These are phyloP conservation scores for Oligophagozyma castellii DNA, from an alignment of 1,139 yeast species.

Conservation along the genomic window DNA sequence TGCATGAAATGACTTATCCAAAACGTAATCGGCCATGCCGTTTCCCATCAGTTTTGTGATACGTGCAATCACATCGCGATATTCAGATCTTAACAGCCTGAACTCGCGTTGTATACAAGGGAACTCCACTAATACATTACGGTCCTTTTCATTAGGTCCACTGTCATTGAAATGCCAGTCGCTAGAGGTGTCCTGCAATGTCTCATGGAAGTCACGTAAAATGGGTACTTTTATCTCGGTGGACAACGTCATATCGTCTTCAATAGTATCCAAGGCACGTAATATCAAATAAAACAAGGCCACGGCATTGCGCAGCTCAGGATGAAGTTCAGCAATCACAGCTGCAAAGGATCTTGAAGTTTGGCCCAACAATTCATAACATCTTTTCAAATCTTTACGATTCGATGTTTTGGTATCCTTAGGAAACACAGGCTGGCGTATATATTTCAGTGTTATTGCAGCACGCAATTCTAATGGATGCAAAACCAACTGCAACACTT, in stretches of 20 bases:
- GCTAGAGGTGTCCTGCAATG: constrained; percentile 33
- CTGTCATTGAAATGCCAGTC: constrained; percentile 77
- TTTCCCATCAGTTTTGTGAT: constrained; percentile 82
- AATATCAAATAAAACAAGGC: constrained; percentile 75
- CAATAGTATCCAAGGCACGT: constrained; percentile 90
- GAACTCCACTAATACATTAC: constrained; percentile 66
- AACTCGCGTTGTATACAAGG: constrained; percentile 55
- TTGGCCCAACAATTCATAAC: constrained; percentile 50
- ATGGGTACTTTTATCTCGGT: constrained; percentile 61
- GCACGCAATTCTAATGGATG: constrained; percentile 70
- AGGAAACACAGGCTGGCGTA: constrained; percentile 45
- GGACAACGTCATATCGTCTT: constrained; percentile 86
- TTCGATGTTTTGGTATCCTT: constrained; percentile 24
- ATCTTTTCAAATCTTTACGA: constrained; percentile 39
- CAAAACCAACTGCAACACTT: constrained; percentile 41
- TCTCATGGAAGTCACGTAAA: constrained; percentile 52
- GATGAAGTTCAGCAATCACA: constrained; percentile 82
- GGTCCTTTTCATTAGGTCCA: constrained; percentile 68
- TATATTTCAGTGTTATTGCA: constrained; percentile 43
- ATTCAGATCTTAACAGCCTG: constrained; percentile 58
- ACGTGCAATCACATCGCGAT: constrained; percentile 65
- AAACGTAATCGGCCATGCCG: constrained; percentile 93
- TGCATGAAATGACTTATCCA: constrained; percentile 62
- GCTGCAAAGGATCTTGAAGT: constrained; percentile 91
- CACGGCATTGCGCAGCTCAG: constrained; percentile 71